Evolutionary conservation across 352 stramenopile species (phyloP), one percentile per base, ranked within the genome.

Genomic region (Globisporangium radiosum): DNA sequence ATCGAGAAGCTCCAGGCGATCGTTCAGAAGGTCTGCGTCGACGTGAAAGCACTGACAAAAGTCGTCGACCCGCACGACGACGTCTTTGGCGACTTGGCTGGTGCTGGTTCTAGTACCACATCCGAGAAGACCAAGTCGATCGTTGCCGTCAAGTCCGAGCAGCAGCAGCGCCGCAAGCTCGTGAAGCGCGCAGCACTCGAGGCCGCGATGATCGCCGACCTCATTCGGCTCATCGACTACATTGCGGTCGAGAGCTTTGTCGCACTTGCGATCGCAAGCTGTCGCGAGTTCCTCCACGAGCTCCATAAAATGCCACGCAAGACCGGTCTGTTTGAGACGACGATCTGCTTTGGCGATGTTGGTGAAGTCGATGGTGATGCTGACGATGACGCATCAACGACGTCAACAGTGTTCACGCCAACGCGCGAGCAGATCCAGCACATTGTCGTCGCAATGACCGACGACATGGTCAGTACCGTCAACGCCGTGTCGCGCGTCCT

Each of bases 151-250:
- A 98, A 98, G 63, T 81, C 90, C 8, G 94, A 97, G 55, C 85
- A 93, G 53, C 72, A 87, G 43, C 82, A 96, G 52, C 76, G 88
- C 15, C 76, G 76, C 7, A 86, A 87, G 52, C 71, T 96, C 13
- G 81, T 96, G 53, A 85, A 87, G 52, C 77, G 88, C 25, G 94
- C 93, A 0, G 85, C 78, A 0, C 78, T 96, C 60, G 94, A 98
- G 59, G 83, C 83, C 5, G 67, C 66, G 5, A 96, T 96, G 85
- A 94, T 98, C 48, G 75, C 83, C 13, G 87, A 97, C 52, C 95
- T 98, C 17, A 97, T 98, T 55, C 89, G 94, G 5, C 72, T 97
- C 0, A 82, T 97, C 10, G 94, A 98, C 64, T 98, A 97, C 57
- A 78, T 98, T 2, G 81, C 81, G 0, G 89, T 97, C 17, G 93